Conservation (phyloP, 495 filamentous ascomycete species). For the Wilcoxina mikolae region DNA sequence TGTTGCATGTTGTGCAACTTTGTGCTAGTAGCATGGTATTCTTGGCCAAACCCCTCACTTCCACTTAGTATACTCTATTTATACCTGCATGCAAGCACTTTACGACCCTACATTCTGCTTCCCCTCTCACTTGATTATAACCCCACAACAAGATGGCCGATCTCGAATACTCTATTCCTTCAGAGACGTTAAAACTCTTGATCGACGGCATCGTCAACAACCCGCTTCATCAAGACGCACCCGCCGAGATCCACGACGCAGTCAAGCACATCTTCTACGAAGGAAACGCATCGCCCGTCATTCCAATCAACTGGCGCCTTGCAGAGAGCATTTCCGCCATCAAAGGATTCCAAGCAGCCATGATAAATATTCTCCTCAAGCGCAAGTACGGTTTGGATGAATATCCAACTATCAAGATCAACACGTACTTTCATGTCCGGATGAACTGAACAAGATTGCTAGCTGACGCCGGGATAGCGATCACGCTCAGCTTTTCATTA, state of each 20-base stretch:
- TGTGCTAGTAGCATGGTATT: too few species aligned
- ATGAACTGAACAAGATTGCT: too few species aligned
- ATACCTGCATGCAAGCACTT: too few species aligned
- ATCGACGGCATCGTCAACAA: constrained; percentile 23
- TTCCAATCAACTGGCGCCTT: constrained; percentile 31
- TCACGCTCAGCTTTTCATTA: constrained; percentile 33
- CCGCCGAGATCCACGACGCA: constrained; percentile 2
- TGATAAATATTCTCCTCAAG: constrained; percentile 23
- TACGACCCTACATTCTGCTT: too few species aligned
- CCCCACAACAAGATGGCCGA: constrained; percentile 1
- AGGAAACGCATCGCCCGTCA: constrained; percentile 13
- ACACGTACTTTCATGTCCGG: neutral
- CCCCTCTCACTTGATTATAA: too few species aligned
- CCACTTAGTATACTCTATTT: too few species aligned
- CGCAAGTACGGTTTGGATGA: constrained; percentile 19
- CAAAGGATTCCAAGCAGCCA: constrained; percentile 26
- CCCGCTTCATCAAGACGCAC: constrained; percentile 16
- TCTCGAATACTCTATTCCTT: constrained; percentile 20
- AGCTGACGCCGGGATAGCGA: too few species aligned
- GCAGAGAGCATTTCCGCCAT: constrained; percentile 28
- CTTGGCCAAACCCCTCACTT: too few species aligned
- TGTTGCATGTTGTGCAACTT: too few species aligned
- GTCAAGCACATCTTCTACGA: constrained; percentile 13
- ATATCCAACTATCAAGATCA: neutral
- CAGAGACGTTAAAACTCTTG: constrained; percentile 17